Evolutionary conservation across 768 basidiomycete species (phyloP).

Genomic region (Cyathus striatus): DNA sequence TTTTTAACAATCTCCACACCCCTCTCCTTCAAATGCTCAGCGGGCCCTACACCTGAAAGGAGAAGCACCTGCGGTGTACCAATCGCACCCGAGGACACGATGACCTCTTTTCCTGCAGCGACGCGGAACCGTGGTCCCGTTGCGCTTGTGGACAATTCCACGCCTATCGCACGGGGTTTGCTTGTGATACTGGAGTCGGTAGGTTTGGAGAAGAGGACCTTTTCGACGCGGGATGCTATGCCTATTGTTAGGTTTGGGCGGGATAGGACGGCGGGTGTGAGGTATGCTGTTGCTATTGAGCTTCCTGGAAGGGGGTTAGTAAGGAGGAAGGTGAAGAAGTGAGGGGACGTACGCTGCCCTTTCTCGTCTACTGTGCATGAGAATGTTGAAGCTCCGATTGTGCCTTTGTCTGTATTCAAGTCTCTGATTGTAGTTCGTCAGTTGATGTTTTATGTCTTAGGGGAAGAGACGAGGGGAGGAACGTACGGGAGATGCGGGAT

Average conservation of each 20-base stretch:
- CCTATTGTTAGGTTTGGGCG: background rate
- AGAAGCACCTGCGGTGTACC: background rate
- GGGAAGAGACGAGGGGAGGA: too few relatives aligned
- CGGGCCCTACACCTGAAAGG: background rate
- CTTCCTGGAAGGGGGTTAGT: background rate
- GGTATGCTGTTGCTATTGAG: background rate
- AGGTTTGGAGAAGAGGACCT: background rate
- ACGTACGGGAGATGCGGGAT: background rate
- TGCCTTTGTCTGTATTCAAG: background rate
- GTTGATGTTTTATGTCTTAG: background rate
- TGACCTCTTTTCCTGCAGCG: background rate
- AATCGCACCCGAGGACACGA: background rate
- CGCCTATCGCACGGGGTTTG: background rate
- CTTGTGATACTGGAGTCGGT: too few relatives aligned
- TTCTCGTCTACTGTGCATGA: background rate
- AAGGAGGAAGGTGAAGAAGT: background rate
- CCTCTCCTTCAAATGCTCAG: background rate
- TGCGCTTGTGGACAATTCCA: background rate
- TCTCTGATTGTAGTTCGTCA: background rate
- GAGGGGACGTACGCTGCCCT: background rate
- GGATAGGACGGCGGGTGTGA: background rate
- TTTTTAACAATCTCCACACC: background rate
- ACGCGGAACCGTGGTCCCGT: background rate
- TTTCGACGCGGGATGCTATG: background rate
- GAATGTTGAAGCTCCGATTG: background rate